Percentiles rank a stretch among this genome's conserved stretches.
These are phyloP conservation scores for Alternaria ethzedia DNA, from an alignment of 2,329 filamentous ascomycete species.

Conservation along the genomic window DNA sequence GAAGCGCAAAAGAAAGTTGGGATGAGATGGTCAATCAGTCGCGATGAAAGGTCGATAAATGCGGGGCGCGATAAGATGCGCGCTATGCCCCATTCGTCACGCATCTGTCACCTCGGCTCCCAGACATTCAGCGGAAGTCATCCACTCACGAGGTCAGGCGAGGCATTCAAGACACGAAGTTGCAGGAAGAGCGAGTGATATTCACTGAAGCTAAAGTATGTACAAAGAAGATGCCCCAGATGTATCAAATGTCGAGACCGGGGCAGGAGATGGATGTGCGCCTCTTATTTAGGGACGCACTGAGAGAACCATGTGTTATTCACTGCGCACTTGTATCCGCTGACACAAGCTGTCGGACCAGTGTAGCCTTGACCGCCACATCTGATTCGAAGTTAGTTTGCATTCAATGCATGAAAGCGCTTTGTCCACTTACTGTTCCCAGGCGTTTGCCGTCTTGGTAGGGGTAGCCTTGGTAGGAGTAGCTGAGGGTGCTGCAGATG, in stretches of 20 bases:
- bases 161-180: not conserved
- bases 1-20: not conserved
- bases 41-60: not conserved
- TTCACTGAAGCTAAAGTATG: slow-evolving; percentile 18
- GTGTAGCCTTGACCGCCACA: slow-evolving; percentile 27
- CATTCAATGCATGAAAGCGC: not conserved
- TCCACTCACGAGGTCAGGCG: not conserved
- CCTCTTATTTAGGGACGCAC: slow-evolving; percentile 6
- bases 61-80: slow-evolving; percentile 7
- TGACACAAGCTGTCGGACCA: slow-evolving; percentile 26
- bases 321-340: slow-evolving; percentile 15
- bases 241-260: not conserved
- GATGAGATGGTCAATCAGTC: not conserved
- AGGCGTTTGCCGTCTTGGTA: not conserved
- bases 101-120: not conserved
- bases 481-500: not conserved
- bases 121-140: not conserved
- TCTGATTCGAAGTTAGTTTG: slow-evolving; percentile 12
- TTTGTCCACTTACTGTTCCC: slow-evolving; percentile 4
- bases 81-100: slow-evolving; percentile 16
- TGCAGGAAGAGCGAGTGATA: not conserved
- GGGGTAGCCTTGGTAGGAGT: not conserved
- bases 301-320: slow-evolving; percentile 15
- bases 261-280: not conserved
- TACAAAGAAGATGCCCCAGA: slow-evolving; percentile 16